A percentile compares a stretch with the other conserved stretches of the same genome.
These are phyloP conservation scores for Aspergillus quadricinctus DNA, from an alignment of 2,329 filamentous ascomycete species.

Conservation along the genomic window DNA sequence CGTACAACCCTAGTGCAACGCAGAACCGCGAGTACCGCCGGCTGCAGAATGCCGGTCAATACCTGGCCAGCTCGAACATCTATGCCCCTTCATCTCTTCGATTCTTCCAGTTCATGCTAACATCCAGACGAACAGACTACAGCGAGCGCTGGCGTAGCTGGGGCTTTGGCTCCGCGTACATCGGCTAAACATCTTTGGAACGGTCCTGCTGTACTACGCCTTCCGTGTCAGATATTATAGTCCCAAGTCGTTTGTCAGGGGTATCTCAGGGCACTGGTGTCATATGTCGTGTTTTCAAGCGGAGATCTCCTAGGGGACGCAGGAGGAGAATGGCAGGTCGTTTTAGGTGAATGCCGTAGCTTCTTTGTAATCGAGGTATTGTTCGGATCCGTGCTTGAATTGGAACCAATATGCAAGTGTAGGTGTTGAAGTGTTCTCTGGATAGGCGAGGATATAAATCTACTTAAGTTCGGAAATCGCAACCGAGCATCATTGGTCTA, in stretches of 20 bases:
- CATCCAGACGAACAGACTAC: constrained; percentile 38
- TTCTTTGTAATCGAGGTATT: neutral
- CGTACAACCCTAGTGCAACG: constrained; percentile 49
- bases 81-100: constrained; percentile 9
- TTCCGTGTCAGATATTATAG: constrained; percentile 43
- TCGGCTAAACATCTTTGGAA: constrained; percentile 59
- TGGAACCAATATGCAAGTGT: too few species aligned
- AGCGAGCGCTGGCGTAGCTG: constrained; percentile 64
- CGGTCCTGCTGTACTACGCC: constrained; percentile 54
- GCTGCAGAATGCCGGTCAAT: constrained; percentile 37
- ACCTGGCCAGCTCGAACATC: constrained; percentile 44
- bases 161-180: constrained; percentile 58
- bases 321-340: constrained; percentile 28
- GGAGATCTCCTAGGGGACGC: constrained; percentile 26
- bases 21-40: constrained; percentile 50
- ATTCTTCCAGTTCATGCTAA: constrained; percentile 2
- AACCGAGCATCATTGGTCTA: constrained; percentile 36
- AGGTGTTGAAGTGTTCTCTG: too few species aligned
- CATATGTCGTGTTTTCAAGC: constrained; percentile 29
- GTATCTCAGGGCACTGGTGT: too few species aligned
- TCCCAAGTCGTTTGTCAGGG: constrained; percentile 24
- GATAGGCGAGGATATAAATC: too few species aligned
- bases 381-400: too few species aligned
- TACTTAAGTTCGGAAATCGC: rapidly evolving
- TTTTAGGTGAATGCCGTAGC: neutral